phyloP scores from a whole-genome alignment of 2,329 filamentous ascomycete genomes.

The Pseudogymnoascus destructans region DNA sequence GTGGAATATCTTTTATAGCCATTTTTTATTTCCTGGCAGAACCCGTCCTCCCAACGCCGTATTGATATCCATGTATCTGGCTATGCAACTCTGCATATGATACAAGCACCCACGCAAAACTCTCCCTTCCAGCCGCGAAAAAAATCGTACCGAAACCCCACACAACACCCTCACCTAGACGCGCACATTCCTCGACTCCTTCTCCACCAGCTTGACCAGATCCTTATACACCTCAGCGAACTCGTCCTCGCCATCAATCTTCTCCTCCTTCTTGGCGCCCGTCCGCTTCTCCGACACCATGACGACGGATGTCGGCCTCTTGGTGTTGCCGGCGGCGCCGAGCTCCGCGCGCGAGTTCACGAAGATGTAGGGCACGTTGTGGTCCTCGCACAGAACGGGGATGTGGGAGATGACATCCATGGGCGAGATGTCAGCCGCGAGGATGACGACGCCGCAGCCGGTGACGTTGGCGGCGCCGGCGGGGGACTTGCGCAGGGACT shows the following conservation, averaged over 20 bases:
- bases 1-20: not conserved
- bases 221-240: constrained; percentile 52
- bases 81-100: constrained; percentile 6
- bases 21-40: constrained; percentile 4
- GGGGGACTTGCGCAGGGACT: constrained; percentile 87
- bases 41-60: constrained; percentile 1
- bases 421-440: constrained; percentile 93
- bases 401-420: constrained; percentile 99
- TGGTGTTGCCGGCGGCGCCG: constrained; percentile 84
- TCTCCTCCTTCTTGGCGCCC: constrained; percentile 28
- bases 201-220: constrained; percentile 51
- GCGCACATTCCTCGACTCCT: constrained; percentile 42
- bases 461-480: constrained; percentile 51
- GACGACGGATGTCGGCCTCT: constrained; percentile 90
- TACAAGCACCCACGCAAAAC: constrained; percentile 4
- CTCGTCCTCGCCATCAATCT: constrained; percentile 40
- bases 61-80: constrained; percentile 7
- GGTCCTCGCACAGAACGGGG: constrained; percentile 94
- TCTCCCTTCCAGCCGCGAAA: constrained; percentile 1
- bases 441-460: constrained; percentile 65
- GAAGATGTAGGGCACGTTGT: constrained; percentile 94
- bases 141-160: not conserved
- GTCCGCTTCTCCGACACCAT: constrained; percentile 58
- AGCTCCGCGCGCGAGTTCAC: constrained; percentile 86
- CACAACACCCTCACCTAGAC: constrained; percentile 17